These are phyloP conservation scores for Suillus plorans DNA, from an alignment of 768 basidiomycete genomes.

Conservation along the genomic window DNA sequence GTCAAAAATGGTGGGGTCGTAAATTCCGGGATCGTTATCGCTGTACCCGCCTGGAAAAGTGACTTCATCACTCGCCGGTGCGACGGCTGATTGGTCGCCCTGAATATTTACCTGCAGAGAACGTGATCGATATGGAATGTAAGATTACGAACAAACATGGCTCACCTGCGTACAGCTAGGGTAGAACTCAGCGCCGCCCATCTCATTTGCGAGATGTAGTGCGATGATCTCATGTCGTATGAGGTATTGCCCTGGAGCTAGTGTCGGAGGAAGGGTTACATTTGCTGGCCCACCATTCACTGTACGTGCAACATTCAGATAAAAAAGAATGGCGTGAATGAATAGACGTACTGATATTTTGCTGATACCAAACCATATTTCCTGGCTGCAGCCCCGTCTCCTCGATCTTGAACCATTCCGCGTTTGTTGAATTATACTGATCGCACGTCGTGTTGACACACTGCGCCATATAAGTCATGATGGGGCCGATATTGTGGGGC, in stretches of 20 bases:
- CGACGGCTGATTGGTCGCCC: constrained; percentile 52
- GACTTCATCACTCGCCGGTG: constrained; percentile 51
- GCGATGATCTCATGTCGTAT: constrained; percentile 81
- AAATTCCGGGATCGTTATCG: constrained; percentile 71
- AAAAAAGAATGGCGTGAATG: background rate
- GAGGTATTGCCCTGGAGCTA: constrained; percentile 71
- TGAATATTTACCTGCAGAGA: constrained; percentile 46
- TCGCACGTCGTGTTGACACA: constrained; percentile 60
- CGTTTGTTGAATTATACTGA: constrained; percentile 54
- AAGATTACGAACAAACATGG: background rate
- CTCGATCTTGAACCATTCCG: constrained; percentile 76
- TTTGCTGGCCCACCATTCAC: constrained; percentile 42
- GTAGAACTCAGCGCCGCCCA: constrained; percentile 79
- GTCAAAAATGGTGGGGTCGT: constrained; percentile 42
- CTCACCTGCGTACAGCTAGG: constrained; percentile 58
- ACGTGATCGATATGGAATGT: background rate
- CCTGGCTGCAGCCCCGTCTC: constrained; percentile 45
- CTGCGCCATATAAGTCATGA: constrained; percentile 72
- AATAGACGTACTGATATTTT: constrained; percentile 46
- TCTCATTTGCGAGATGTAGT: constrained; percentile 58
- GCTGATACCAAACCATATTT: constrained; percentile 50
- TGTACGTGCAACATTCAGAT: constrained; percentile 13
- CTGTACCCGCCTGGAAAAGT: constrained; percentile 72
- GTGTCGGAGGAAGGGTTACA: constrained; percentile 45
- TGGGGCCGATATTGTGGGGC: constrained; percentile 63